phyloP scores from a whole-genome alignment of 2,329 filamentous ascomycete species.

The Trichoderma atroviride region DNA sequence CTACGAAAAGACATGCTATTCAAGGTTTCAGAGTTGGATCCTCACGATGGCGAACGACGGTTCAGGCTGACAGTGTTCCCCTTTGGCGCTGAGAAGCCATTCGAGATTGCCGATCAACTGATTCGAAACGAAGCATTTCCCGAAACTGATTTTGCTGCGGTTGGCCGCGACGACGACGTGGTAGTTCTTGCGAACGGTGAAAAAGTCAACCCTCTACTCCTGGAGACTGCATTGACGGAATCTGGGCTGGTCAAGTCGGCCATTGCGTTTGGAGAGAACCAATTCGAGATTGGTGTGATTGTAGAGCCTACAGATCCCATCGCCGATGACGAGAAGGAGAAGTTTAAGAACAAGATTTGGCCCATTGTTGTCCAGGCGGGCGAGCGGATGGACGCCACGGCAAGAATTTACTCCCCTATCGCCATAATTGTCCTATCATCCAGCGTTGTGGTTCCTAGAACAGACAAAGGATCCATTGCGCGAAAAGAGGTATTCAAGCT shows the following conservation, averaged over 20 bases:
- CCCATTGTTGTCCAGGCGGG: constrained; percentile 28
- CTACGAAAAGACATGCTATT: constrained; percentile 39
- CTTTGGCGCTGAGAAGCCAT: constrained; percentile 34
- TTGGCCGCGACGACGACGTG: constrained; percentile 41
- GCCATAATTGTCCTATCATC: constrained; percentile 31
- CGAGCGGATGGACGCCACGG: constrained; percentile 30
- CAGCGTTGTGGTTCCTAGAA: constrained; percentile 29
- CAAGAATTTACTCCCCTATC: constrained; percentile 30
- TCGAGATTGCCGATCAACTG: constrained; percentile 40
- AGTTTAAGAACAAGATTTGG: constrained; percentile 31
- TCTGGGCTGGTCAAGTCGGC: constrained; percentile 29
- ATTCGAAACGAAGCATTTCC: constrained; percentile 34
- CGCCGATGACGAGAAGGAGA: background rate
- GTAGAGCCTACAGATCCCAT: constrained; percentile 30
- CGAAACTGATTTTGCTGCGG: constrained; percentile 33
- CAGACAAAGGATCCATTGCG: constrained; percentile 34
- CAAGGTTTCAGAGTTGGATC: constrained; percentile 29
- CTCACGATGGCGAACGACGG: too few relatives aligned
- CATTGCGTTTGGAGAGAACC: constrained; percentile 31
- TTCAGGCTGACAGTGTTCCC: constrained; percentile 37
- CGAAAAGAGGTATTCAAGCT: constrained; percentile 31
- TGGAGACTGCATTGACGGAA: constrained; percentile 31
- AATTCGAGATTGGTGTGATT: constrained; percentile 33
- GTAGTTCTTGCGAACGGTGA: constrained; percentile 35
- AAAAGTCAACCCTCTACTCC: constrained; percentile 32